Conservation (phyloP, 2,329 filamentous ascomycete species). For the Paracorniculantispora psalliotae region DNA sequence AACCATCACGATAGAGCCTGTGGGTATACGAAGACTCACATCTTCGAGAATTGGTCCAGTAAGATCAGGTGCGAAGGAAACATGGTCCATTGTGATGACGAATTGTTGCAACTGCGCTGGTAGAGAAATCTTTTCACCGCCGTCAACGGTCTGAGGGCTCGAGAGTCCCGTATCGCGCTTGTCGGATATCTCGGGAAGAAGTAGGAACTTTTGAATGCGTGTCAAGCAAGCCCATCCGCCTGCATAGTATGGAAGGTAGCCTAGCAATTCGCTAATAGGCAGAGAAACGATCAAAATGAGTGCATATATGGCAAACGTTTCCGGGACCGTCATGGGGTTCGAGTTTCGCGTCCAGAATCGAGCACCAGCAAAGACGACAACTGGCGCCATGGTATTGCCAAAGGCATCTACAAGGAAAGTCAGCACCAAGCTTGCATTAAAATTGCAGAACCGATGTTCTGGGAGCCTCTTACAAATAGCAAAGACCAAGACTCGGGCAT, state of each 20-base stretch:
- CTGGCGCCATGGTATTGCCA: neutral
- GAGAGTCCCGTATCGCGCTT: neutral
- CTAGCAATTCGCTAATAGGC: neutral
- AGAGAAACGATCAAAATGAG: neutral
- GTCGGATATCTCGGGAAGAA: neutral
- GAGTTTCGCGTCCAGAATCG: conserved; percentile 5
- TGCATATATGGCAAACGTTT: conserved; percentile 4
- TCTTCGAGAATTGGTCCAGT: neutral
- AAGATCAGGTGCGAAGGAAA: neutral
- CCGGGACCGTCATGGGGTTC: neutral
- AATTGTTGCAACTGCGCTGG: neutral
- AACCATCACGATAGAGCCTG: conserved; percentile 26
- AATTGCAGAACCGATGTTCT: neutral
- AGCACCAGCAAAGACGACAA: conserved; percentile 4
- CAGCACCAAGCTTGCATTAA: neutral
- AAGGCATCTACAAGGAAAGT: neutral
- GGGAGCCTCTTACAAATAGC: conserved; percentile 7
- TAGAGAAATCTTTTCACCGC: neutral
- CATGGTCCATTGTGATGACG: neutral
- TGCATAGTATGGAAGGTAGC: neutral
- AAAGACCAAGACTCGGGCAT: neutral
- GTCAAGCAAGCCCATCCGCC: conserved; percentile 1
- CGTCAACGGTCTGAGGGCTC: neutral
- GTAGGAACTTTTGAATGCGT: conserved; percentile 4
- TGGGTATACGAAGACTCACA: conserved; percentile 1